phyloP scores from a whole-genome alignment of 768 basidiomycete species.

The Rhodotorula sphaerocarpa region DNA sequence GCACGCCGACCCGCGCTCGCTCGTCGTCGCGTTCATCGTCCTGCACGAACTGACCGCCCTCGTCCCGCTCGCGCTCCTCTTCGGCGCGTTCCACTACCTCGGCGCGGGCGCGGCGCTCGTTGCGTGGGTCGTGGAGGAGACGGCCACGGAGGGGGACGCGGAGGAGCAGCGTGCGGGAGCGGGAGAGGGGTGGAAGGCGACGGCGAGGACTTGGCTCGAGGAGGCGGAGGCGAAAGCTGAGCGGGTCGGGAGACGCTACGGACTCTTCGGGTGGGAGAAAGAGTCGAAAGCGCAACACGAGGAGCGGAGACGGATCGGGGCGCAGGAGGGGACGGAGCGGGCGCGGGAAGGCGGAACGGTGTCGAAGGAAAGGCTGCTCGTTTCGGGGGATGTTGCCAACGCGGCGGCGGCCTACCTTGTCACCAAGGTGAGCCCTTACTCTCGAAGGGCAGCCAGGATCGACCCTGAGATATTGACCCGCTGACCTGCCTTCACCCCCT shows the following conservation, averaged over 20 bases:
- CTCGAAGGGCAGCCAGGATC: background rate
- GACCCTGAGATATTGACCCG: background rate
- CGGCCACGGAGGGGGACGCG: conserved; percentile 39
- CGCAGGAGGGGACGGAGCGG: conserved; percentile 21
- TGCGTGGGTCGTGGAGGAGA: conserved; percentile 37
- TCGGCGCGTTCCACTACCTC: conserved; percentile 59
- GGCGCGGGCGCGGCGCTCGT: conserved; percentile 65
- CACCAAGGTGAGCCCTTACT: conserved; percentile 42
- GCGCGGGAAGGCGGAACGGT: conserved; percentile 32
- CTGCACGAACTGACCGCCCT: conserved; percentile 80
- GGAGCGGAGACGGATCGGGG: conserved; percentile 1
- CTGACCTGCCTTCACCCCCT: too few species aligned
- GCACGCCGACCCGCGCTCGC: conserved; percentile 65
- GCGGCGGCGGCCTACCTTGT: conserved; percentile 44
- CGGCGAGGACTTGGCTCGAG: conserved; percentile 39
- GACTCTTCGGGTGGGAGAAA: conserved; percentile 26
- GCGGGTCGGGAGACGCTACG: conserved; percentile 31
- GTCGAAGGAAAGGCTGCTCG: background rate
- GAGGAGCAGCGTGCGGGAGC: conserved; percentile 32
- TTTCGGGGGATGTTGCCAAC: conserved; percentile 38
- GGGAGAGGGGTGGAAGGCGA: conserved; percentile 40
- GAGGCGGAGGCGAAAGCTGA: conserved; percentile 22
- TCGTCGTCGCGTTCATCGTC: conserved; percentile 67
- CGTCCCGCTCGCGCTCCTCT: conserved; percentile 63
- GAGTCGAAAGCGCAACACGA: conserved; percentile 12